Conservation (phyloP, 352 stramenopile genomes). For the Aphanomyces cochlioides region DNA sequence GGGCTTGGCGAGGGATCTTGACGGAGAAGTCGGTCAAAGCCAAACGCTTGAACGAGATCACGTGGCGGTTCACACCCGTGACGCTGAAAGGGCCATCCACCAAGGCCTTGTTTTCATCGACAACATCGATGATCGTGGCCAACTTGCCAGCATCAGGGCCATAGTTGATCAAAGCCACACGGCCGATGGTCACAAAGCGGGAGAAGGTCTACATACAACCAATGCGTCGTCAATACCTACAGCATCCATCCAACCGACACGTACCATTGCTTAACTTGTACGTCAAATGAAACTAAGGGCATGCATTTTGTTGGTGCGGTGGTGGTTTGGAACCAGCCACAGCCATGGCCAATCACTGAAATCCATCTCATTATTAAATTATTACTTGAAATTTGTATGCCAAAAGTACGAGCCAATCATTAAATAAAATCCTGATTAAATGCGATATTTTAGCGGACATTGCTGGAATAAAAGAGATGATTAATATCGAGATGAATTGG, state of each 20-base stretch:
- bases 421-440: not conserved
- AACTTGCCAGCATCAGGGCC: conserved; percentile 97
- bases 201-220: conserved; percentile 91
- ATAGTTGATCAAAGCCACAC: conserved; percentile 99
- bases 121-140: conserved; percentile 98
- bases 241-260: not conserved
- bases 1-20: conserved; percentile 92
- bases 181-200: conserved; percentile 99
- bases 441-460: not conserved
- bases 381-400: conserved; percentile 17
- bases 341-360: conserved; percentile 23
- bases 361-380: conserved; percentile 20
- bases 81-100: conserved; percentile 94
- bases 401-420: conserved; percentile 16
- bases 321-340: conserved; percentile 26
- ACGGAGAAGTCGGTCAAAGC: conserved; percentile 97
- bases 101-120: conserved; percentile 98
- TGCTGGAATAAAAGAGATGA: no score
- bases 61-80: conserved; percentile 96
- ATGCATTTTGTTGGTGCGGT: not conserved
- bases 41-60: conserved; percentile 98
- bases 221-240: not conserved
- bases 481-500: no score
- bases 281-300: conserved; percentile 29
- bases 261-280: conserved; percentile 33